Percentiles rank a stretch among this genome's conserved stretches.
Conservation (phyloP, 169 alveolate genomes). For the Plasmodium reichenowi region DNA sequence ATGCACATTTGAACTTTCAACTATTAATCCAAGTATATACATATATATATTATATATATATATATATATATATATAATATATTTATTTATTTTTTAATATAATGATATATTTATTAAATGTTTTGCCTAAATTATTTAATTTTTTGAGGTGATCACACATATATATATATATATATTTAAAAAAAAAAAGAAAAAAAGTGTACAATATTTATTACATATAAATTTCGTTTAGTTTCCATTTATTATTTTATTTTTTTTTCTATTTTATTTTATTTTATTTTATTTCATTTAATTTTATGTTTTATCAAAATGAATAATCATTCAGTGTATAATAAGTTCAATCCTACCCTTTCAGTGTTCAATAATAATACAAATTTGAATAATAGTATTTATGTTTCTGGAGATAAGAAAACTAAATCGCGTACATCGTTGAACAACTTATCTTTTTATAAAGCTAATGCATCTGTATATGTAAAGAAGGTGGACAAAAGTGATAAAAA, state of each 20-base stretch:
- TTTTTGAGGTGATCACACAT: too few relatives aligned
- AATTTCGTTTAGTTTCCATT: neutral
- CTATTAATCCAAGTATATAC: too few relatives aligned
- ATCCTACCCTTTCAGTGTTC: constrained; percentile 64
- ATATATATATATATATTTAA: too few relatives aligned
- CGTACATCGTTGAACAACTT: constrained; percentile 57
- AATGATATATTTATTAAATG: too few relatives aligned
- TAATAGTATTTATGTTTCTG: constrained; percentile 59
- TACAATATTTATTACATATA: too few relatives aligned
- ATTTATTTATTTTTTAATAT: too few relatives aligned
- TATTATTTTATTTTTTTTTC: neutral
- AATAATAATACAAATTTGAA: constrained; percentile 41
- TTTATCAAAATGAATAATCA: constrained; percentile 54
- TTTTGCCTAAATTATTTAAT: too few relatives aligned
- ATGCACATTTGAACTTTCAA: too few relatives aligned
- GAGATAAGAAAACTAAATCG: constrained; percentile 64
- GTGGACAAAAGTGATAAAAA: constrained; percentile 72
- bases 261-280: neutral
- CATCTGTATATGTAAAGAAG: constrained; percentile 73
- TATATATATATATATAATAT: too few relatives aligned
- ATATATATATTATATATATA: too few relatives aligned
- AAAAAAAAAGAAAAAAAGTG: too few relatives aligned
- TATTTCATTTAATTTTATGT: neutral
- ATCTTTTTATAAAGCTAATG: constrained; percentile 66
- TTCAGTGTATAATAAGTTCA: constrained; percentile 73